Evolutionary conservation across 805 yeast genomes (phyloP).

Genomic region (Candida nonsorbophila): DNA sequence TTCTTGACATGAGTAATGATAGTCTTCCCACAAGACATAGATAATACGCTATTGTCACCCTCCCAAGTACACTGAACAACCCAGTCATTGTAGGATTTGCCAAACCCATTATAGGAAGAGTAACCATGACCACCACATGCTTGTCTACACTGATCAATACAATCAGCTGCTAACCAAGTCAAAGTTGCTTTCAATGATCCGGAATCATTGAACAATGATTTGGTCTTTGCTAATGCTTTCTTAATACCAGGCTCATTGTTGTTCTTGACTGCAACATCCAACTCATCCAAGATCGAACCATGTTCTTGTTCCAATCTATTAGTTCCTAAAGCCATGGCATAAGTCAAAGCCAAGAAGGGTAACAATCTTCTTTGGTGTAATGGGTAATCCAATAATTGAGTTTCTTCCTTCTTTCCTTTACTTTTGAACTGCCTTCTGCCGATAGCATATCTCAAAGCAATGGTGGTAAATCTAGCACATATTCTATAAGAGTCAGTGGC

Average conservation of each 20-base stretch:
- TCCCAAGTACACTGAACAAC: slow-evolving; percentile 99
- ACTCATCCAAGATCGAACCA: slow-evolving; percentile 41
- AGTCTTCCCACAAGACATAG: slow-evolving; percentile 80
- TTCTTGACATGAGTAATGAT: slow-evolving; percentile 46
- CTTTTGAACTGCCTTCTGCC: slow-evolving; percentile 81
- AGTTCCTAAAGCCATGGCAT: slow-evolving; percentile 70
- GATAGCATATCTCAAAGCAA: slow-evolving; percentile 84
- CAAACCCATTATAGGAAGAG: slow-evolving; percentile 88
- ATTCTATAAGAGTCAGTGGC: slow-evolving; percentile 78
- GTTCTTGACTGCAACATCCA: slow-evolving; percentile 50
- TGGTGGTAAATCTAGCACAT: slow-evolving; percentile 73
- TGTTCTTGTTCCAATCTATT: slow-evolving; percentile 53
- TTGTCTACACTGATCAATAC: slow-evolving; percentile 88
- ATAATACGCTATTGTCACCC: slow-evolving; percentile 88
- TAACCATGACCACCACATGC: slow-evolving; percentile 97
- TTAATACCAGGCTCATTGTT: slow-evolving; percentile 42
- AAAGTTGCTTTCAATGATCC: slow-evolving; percentile 86
- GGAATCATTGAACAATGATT: slow-evolving; percentile 75
- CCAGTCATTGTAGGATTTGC: slow-evolving; percentile 86
- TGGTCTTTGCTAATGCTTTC: slow-evolving; percentile 54
- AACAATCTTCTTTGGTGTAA: slow-evolving; percentile 83
- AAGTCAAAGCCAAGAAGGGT: slow-evolving; percentile 78
- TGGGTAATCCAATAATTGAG: slow-evolving; percentile 79
- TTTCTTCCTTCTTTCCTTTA: slow-evolving; percentile 42
- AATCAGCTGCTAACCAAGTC: slow-evolving; percentile 78